A percentile compares a stretch with the other conserved stretches of the same genome.
Evolutionary conservation across 2,329 filamentous ascomycete species (phyloP).

Genomic region (Paecilomyces dactylethromorphus): DNA sequence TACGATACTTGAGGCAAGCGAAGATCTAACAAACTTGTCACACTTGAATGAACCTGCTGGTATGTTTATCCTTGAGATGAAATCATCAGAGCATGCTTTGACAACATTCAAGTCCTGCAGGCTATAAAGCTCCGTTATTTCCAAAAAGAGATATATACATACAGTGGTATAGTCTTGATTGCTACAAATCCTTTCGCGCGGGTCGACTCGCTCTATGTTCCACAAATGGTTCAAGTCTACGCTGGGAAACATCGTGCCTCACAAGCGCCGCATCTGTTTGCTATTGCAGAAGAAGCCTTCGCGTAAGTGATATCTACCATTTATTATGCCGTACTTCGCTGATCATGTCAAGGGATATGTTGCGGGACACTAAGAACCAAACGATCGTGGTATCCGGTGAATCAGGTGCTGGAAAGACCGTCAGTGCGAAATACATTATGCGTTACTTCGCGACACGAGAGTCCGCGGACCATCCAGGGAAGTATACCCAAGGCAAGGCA

Average conservation of each 20-base stretch:
- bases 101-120: constrained; percentile 66
- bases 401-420: constrained; percentile 96
- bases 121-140: constrained; percentile 94
- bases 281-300: constrained; percentile 97
- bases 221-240: constrained; percentile 99
- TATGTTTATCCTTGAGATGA: constrained; percentile 40
- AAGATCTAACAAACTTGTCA: constrained; percentile 94
- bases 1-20: constrained; percentile 94
- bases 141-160: constrained; percentile 99
- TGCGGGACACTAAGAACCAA: constrained; percentile 92
- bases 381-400: constrained; percentile 99
- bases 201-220: constrained; percentile 96
- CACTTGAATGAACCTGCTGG: constrained; percentile 97
- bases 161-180: constrained; percentile 97
- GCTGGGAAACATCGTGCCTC: constrained; percentile 94
- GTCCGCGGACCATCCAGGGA: constrained; percentile 77
- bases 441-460: constrained; percentile 98
- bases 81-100: constrained; percentile 14
- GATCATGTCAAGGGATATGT: constrained; percentile 71
- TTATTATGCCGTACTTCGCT: constrained; percentile 21
- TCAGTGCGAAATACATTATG: constrained; percentile 99
- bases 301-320: constrained; percentile 54
- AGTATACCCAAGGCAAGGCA: constrained; percentile 64
- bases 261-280: constrained; percentile 95
- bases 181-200: constrained; percentile 96